A percentile compares a stretch with the other conserved stretches of the same genome.
These are phyloP conservation scores for Beauveria asiatica DNA, from an alignment of 2,329 filamentous ascomycete genomes.

Conservation along the genomic window DNA sequence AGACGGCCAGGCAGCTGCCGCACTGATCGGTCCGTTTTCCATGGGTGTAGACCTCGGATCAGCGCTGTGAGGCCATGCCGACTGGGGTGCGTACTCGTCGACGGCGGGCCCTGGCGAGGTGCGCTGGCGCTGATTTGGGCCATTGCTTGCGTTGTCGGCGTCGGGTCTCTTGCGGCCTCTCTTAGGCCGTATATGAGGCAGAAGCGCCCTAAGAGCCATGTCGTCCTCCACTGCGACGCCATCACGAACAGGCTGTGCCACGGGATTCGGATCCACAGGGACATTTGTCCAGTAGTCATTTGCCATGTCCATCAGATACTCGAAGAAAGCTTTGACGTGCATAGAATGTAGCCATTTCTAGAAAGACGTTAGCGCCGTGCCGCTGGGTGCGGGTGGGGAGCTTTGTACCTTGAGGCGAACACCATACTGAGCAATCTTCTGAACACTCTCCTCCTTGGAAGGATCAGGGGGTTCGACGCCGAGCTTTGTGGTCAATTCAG, in stretches of 20 bases:
- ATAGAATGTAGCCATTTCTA: conserved; percentile 95
- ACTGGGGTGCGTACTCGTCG: conserved; percentile 26
- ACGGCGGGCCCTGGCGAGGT: conserved; percentile 43
- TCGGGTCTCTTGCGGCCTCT: conserved; percentile 56
- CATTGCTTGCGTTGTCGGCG: conserved; percentile 44
- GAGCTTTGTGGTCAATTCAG: conserved; percentile 75
- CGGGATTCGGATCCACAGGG: conserved; percentile 54
- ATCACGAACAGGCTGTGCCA: conserved; percentile 61
- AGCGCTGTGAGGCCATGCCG: conserved; percentile 11
- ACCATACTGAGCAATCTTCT: conserved; percentile 92
- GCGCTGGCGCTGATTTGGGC: conserved; percentile 52
- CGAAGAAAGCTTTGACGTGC: conserved; percentile 92
- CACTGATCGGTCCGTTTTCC: conserved; percentile 27
- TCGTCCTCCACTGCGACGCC: conserved; percentile 82
- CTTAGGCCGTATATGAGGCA: conserved; percentile 65
- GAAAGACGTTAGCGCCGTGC: not conserved
- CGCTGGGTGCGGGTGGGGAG: not conserved
- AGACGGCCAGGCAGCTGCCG: conserved; percentile 19
- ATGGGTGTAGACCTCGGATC: conserved; percentile 17
- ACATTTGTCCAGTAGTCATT: conserved; percentile 76
- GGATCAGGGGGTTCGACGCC: conserved; percentile 78
- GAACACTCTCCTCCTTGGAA: conserved; percentile 77
- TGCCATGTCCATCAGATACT: conserved; percentile 70
- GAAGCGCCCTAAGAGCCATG: conserved; percentile 72
- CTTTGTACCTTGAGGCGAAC: conserved; percentile 72